phyloP scores from a whole-genome alignment of 176 grass and related monocot genomes.

The Carex myosuroides region DNA sequence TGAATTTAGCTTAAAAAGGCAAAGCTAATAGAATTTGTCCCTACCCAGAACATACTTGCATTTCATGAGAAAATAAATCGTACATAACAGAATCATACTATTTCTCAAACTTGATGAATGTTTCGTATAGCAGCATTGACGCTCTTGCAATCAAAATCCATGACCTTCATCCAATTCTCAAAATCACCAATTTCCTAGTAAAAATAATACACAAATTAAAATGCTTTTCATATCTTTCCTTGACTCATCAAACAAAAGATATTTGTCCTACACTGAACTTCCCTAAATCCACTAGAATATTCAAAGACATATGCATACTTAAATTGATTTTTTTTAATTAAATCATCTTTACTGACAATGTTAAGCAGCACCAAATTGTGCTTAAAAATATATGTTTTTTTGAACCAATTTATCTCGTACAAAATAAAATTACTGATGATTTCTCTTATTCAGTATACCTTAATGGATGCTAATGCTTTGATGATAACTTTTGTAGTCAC shows the following conservation, averaged over 20 bases:
- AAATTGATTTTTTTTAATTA: background rate
- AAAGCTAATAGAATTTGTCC: background rate
- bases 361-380: background rate
- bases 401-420: background rate
- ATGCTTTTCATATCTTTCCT: background rate
- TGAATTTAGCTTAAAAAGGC: background rate
- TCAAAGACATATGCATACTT: background rate
- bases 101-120: slow-evolving; percentile 45
- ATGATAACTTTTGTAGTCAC: background rate
- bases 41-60: background rate
- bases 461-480: background rate
- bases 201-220: slow-evolving; percentile 1
- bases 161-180: slow-evolving; percentile 76
- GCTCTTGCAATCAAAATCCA: slow-evolving; percentile 77
- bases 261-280: background rate
- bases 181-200: slow-evolving; percentile 64
- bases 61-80: background rate
- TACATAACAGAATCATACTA: slow-evolving; percentile 6
- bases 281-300: background rate
- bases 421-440: background rate
- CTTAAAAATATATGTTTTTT: background rate
- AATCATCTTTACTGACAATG: background rate
- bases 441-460: background rate
- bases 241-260: background rate
- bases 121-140: slow-evolving; percentile 63